Evolutionary conservation across 2,329 filamentous ascomycete species (phyloP).

Genomic region (Myriosclerotinia scirpicola): DNA sequence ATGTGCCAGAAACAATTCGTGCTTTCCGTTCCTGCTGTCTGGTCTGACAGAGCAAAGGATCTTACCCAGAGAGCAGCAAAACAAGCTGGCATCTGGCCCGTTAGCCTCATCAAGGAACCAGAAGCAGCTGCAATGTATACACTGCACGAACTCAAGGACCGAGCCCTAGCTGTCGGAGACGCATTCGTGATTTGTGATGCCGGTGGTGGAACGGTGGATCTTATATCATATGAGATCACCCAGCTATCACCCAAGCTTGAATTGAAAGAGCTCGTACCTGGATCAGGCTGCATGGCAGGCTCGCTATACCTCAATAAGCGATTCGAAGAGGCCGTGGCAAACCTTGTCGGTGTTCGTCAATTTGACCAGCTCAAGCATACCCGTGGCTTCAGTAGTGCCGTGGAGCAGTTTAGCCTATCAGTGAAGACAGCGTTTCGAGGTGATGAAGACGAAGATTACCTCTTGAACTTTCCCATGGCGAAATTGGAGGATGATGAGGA

Average conservation of each 20-base stretch:
- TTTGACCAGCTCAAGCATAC: conserved; percentile 37
- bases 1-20: conserved; percentile 53
- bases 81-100: conserved; percentile 18
- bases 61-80: conserved; percentile 43
- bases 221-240: conserved; percentile 39
- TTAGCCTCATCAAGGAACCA: conserved; percentile 28
- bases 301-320: conserved; percentile 36
- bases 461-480: conserved; percentile 35
- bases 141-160: conserved; percentile 22
- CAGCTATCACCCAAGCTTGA: conserved; percentile 28
- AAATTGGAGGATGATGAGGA: conserved; percentile 33
- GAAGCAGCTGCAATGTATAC: conserved; percentile 31
- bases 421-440: conserved; percentile 38
- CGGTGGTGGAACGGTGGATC: conserved; percentile 41
- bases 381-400: conserved; percentile 36
- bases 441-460: conserved; percentile 34
- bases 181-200: conserved; percentile 41
- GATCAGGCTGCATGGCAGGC: conserved; percentile 35
- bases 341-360: conserved; percentile 35
- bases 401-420: conserved; percentile 39
- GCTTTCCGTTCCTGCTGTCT: conserved; percentile 59
- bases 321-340: conserved; percentile 33
- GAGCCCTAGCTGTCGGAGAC: conserved; percentile 31
- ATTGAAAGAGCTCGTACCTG: conserved; percentile 36
- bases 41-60: conserved; percentile 55